Percentiles rank a stretch among this genome's conserved stretches.
Evolutionary conservation across 305 asterid genomes (phyloP).

Genomic region (Fraxinus xanthoxyloides): DNA sequence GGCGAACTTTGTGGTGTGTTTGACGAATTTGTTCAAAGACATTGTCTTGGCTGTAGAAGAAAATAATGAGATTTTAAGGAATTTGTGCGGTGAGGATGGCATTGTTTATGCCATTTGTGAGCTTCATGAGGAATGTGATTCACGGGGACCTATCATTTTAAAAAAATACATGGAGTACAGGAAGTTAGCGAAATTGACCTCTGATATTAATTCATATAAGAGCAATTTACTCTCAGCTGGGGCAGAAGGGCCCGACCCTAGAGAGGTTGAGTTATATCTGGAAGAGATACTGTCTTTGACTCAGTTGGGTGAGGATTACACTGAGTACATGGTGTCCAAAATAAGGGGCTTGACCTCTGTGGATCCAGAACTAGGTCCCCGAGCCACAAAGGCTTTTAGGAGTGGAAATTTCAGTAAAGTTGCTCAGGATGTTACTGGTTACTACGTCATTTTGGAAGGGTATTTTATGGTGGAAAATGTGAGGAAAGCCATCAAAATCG

Average conservation of each 20-base stretch:
- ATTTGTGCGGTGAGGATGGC: constrained; percentile 87
- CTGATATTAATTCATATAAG: constrained; percentile 83
- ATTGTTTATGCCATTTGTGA: constrained; percentile 91
- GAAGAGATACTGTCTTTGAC: constrained; percentile 88
- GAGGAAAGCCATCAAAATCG: constrained; percentile 85
- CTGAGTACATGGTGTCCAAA: constrained; percentile 84
- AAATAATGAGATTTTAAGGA: constrained; percentile 65
- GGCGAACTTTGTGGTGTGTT: constrained; percentile 60
- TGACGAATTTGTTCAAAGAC: constrained; percentile 84
- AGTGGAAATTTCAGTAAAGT: constrained; percentile 82
- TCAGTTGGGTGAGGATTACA: constrained; percentile 90
- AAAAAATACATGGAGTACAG: constrained; percentile 78
- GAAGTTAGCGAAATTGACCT: constrained; percentile 61
- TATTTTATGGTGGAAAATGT: constrained; percentile 98
- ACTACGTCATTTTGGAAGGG: constrained; percentile 89
- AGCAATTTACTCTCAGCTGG: constrained; percentile 66
- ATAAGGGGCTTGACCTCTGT: constrained; percentile 75
- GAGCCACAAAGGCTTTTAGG: constrained; percentile 87
- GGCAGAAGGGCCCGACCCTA: constrained; percentile 82
- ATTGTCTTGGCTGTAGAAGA: constrained; percentile 88
- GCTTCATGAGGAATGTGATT: constrained; percentile 93
- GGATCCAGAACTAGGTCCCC: constrained; percentile 79
- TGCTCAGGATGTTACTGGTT: constrained; percentile 77
- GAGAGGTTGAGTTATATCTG: constrained; percentile 79
- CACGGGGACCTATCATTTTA: constrained; percentile 74